These are phyloP conservation scores for Cyclocybe aegerita DNA, from an alignment of 768 basidiomycete species.

Conservation along the genomic window DNA sequence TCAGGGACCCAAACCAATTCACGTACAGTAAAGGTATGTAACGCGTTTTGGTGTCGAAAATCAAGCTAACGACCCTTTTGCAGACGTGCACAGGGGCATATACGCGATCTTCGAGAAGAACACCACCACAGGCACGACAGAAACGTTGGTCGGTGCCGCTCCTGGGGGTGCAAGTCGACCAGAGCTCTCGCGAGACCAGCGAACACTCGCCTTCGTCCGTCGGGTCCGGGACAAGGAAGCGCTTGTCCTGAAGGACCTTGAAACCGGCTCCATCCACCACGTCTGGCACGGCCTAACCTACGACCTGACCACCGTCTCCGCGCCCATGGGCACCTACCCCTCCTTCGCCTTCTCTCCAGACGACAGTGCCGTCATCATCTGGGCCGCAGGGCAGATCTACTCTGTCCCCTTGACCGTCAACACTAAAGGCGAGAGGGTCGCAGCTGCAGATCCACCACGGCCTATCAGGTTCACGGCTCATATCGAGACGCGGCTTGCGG, in stretches of 20 bases:
- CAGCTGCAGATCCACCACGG: conserved; percentile 35
- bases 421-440: conserved; percentile 49
- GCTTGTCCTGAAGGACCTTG: conserved; percentile 71
- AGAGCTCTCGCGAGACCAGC: conserved; percentile 64
- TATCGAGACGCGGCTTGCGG: conserved; percentile 63
- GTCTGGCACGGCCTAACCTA: conserved; percentile 71
- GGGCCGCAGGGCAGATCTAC: conserved; percentile 74
- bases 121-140: conserved; percentile 51
- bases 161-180: conserved; percentile 78
- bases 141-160: conserved; percentile 50
- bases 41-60: not conserved
- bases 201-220: conserved; percentile 73
- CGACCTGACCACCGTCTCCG: conserved; percentile 60
- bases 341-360: conserved; percentile 68
- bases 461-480: conserved; percentile 61
- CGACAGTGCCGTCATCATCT: conserved; percentile 63
- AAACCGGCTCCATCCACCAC: conserved; percentile 63
- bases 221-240: conserved; percentile 73
- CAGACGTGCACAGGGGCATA: conserved; percentile 70
- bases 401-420: conserved; percentile 57
- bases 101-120: conserved; percentile 72
- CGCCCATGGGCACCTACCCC: conserved; percentile 81
- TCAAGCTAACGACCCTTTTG: not conserved
- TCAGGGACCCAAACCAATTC: conserved; percentile 49
- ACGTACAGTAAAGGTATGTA: conserved; percentile 63